These are phyloP conservation scores for Alternaria incomplexa DNA, from an alignment of 2,329 filamentous ascomycete genomes.

Conservation along the genomic window DNA sequence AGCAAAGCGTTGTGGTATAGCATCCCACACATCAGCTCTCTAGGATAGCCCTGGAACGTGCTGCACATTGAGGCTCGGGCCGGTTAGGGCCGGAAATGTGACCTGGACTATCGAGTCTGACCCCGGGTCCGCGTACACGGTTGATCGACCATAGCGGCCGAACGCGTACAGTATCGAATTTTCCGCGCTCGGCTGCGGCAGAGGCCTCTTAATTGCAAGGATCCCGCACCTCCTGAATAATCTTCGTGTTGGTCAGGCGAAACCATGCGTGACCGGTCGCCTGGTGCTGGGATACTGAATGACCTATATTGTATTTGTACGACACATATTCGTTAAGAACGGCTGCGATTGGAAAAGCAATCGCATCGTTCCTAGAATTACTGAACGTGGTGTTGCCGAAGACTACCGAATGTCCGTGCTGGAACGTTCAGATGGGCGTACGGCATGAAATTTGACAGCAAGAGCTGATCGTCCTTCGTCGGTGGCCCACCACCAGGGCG, in stretches of 20 bases:
- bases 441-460: constrained; percentile 35
- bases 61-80: constrained; percentile 37
- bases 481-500: constrained; percentile 34
- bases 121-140: constrained; percentile 26
- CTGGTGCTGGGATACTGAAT: constrained; percentile 10
- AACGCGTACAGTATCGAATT: constrained; percentile 23
- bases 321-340: constrained; percentile 23
- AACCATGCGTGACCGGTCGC: constrained; percentile 13
- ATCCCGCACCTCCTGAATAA: constrained; percentile 15
- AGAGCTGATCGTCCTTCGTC: constrained; percentile 31
- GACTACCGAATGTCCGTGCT: constrained; percentile 40
- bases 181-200: constrained; percentile 25
- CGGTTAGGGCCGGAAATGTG: constrained; percentile 37
- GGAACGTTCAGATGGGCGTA: constrained; percentile 36
- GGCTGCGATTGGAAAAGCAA: constrained; percentile 33
- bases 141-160: constrained; percentile 38
- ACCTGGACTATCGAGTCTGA: constrained; percentile 23
- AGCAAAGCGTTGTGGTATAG: constrained; percentile 16
- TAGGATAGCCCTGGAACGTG: constrained; percentile 23
- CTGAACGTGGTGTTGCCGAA: constrained; percentile 30
- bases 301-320: constrained; percentile 33
- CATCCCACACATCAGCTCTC: constrained; percentile 7
- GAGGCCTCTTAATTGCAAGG: constrained; percentile 15
- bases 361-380: constrained; percentile 20
- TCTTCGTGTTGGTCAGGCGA: constrained; percentile 17